Evolutionary conservation across 1,284 basidiomycete genomes (phyloP), one percentile per base, ranked within the genome.

Genomic region (Microbotryum silenes-acaulis): DNA sequence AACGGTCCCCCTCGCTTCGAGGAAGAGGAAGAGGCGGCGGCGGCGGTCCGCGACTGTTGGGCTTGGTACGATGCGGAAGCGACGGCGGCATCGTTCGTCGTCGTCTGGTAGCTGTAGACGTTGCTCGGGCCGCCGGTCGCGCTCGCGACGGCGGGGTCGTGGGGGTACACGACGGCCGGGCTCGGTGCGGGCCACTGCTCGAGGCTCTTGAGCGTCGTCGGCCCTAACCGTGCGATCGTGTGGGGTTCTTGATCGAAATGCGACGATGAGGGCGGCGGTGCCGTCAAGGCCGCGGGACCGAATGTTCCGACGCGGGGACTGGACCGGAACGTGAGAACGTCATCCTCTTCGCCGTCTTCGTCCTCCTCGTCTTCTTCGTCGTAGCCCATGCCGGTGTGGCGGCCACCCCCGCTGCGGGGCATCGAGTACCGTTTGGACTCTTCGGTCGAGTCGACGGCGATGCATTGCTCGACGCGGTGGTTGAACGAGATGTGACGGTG

Each of bases 391-490:
- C 37, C 23, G 8, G 14, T 12, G n/a, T 16, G 14, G 14, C 37
- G 14, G 37, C 44, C 53, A 18, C 25, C 51, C 27, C 50, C 48
- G 56, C 59, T 59, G 50, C 52, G 53, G 48, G 51, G 23, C 23
- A 18, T n/a, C 48, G 23, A 25, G 29, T 56, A 59, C n/a, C 52
- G 48, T 29, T 55, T 37, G 14, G 49, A 58, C 50, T 72, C 70
- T 23, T 75, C 72, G 47, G 48, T 76, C 53, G 79, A 76, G 62
- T 82, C 81, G 72, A 98, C 87, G n/a, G 94, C 89, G 67, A 98
- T 94, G 74, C 86, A 92, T 76, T 97, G 96, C 76, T 97, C 91
- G 46, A 98, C 94, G 72, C 93, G 94, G 1, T 92, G 94, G 77
- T 97, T 97, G 82, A 98, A 98, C 71, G 83, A 88, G 78, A 98